Conservation (phyloP, 1,284 basidiomycete species). For the Psilocybe mexicana region DNA sequence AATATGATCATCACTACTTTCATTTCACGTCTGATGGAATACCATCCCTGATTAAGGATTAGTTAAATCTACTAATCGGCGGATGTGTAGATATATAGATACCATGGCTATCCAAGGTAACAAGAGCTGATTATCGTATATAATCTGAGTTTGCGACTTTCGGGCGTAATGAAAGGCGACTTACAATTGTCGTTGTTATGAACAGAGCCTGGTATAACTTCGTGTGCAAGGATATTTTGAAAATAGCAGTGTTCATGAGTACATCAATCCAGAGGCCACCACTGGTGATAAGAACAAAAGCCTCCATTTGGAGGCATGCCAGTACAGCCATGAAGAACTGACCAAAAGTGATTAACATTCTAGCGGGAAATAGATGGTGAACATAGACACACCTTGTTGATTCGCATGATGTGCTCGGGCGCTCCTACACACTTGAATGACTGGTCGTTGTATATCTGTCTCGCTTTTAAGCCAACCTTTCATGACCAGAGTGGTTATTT, state of each 20-base stretch:
- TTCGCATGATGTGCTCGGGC: slow-evolving; percentile 46
- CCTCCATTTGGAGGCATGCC: slow-evolving; percentile 57
- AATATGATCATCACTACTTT: slow-evolving; percentile 44
- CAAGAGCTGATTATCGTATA: slow-evolving; percentile 36
- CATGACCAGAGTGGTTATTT: background rate
- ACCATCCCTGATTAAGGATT: slow-evolving; percentile 46
- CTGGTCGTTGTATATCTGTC: slow-evolving; percentile 44
- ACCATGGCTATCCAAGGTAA: slow-evolving; percentile 55
- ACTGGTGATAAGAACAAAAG: slow-evolving; percentile 51
- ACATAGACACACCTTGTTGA: slow-evolving; percentile 44
- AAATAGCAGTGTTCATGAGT: slow-evolving; percentile 47
- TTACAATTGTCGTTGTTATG: slow-evolving; percentile 45
- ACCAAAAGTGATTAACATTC: background rate
- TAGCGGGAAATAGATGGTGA: background rate
- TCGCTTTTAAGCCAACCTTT: background rate
- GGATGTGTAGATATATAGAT: slow-evolving; percentile 9
- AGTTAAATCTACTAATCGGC: background rate
- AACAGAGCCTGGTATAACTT: slow-evolving; percentile 45
- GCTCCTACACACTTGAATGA: slow-evolving; percentile 58
- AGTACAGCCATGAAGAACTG: slow-evolving; percentile 54
- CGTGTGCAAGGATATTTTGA: slow-evolving; percentile 42
- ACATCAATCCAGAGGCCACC: slow-evolving; percentile 59
- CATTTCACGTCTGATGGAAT: slow-evolving; percentile 48
- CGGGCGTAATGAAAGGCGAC: slow-evolving; percentile 16
- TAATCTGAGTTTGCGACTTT: background rate